Evolutionary conservation across 1,284 basidiomycete species (phyloP), one percentile per base, ranked within the genome.

Genomic region (Coriolopsis trogii): DNA sequence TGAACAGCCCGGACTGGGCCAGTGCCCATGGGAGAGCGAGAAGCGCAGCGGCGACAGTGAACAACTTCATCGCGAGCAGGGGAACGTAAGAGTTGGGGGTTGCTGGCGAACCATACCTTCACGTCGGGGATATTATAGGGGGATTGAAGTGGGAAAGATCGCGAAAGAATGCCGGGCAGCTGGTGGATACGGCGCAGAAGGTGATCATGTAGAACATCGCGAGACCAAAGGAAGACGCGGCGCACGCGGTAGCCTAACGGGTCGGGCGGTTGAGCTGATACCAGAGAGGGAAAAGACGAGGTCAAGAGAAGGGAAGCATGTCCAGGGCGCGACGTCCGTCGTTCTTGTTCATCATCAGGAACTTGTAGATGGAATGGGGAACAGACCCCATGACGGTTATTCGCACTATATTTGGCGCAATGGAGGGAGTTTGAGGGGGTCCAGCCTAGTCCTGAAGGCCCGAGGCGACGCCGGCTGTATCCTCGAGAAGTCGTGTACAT

Each of bases 1-100:
- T 45, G 18, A 29, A 26, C 38, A 67, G 30, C 18, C n/a, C n/a
- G n/a, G 15, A 15, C 30, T 60, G 59, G 6, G 41, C 45, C 18
- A 58, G 53, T 13, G 59, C 58, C 40, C 57, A 52, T 10, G 63
- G 58, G 42, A 52, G 8, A 41, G 47, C 38, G 31, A 62, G 20
- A 55, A 67, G 49, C 23, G 59, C 50, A 40, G 55, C 49, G 41
- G 61, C 20, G 53, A 64, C 41, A 40, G 58, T 25, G 41, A 38
- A 41, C 37, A 56, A 40, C 62, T 64, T 58, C 54, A 62, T 61
- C 3, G 6, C 21, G 6, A 13, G 13, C 8, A 13, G 3, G 5
- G 2, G 39, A 40, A 58, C 23, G 9, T n/a, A 25, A 13, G 9
- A 12, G 12, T 16, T 25, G 21, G 3, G 15, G 1, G 23, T 5